A percentile compares a stretch with the other conserved stretches of the same genome.
Evolutionary conservation across 805 yeast species (phyloP).

Genomic region (Phaffomyces opuntiae): DNA sequence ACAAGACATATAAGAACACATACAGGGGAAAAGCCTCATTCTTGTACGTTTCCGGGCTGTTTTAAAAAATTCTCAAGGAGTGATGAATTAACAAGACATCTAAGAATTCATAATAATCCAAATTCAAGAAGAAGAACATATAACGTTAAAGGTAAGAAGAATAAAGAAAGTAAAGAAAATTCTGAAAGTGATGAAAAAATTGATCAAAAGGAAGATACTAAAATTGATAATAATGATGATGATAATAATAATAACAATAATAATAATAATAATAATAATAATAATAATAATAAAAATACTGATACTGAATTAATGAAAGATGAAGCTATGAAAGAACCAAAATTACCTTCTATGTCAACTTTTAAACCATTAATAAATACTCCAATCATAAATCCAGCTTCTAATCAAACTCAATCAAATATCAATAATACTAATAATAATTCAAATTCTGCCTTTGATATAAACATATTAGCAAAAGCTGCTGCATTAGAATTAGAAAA

Average conservation of each 20-base stretch:
- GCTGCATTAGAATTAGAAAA: constrained; percentile 25
- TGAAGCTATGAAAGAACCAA: neutral
- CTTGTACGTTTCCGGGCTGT: constrained; percentile 68
- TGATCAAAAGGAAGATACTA: neutral
- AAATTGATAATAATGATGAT: neutral
- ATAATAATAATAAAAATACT: no score
- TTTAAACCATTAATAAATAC: constrained; percentile 18
- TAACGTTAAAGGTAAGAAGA: constrained; percentile 28
- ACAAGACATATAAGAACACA: constrained; percentile 76
- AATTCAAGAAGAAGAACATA: constrained; percentile 56
- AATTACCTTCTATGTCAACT: constrained; percentile 14
- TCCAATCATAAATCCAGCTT: neutral
- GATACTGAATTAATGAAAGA: neutral
- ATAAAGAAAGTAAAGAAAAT: neutral
- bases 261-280: no score
- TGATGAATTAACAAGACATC: constrained; percentile 70
- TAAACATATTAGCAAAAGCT: constrained; percentile 24
- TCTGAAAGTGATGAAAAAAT: neutral
- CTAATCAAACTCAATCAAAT: neutral
- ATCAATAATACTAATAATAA: neutral
- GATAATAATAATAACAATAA: no score
- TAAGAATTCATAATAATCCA: constrained; percentile 67
- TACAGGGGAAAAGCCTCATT: constrained; percentile 77
- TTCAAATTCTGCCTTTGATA: constrained; percentile 20
- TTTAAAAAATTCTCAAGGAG: constrained; percentile 59